These are phyloP conservation scores for Rhizopogon salebrosus DNA, from an alignment of 768 basidiomycete genomes.

Conservation along the genomic window DNA sequence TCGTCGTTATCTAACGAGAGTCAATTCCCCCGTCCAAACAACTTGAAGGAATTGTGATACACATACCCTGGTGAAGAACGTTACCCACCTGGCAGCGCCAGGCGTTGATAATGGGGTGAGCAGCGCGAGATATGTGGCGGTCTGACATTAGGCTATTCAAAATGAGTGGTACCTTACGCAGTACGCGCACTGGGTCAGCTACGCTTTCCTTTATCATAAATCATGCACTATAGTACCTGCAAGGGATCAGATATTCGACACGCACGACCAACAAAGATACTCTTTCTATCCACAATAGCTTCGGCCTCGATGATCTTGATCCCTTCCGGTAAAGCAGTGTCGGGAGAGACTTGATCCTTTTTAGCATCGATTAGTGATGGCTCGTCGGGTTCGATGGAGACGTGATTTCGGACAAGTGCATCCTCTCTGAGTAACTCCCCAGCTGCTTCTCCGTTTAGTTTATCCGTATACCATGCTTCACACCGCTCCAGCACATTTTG, in stretches of 20 bases:
- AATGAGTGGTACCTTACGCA: slow-evolving; percentile 57
- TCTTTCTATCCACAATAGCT: slow-evolving; percentile 82
- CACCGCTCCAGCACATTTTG: slow-evolving; percentile 69
- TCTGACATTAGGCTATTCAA: slow-evolving; percentile 67
- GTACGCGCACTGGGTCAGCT: background rate
- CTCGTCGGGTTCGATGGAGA: slow-evolving; percentile 5
- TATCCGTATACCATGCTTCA: slow-evolving; percentile 67
- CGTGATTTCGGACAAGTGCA: slow-evolving; percentile 18
- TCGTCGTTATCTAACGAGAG: slow-evolving; percentile 78
- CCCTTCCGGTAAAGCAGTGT: slow-evolving; percentile 45
- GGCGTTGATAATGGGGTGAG: slow-evolving; percentile 78
- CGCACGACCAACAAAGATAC: slow-evolving; percentile 80
- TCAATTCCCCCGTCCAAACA: background rate
- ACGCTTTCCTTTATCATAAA: slow-evolving; percentile 11
- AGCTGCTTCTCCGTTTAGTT: slow-evolving; percentile 47
- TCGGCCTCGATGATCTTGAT: slow-evolving; percentile 69
- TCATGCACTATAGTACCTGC: slow-evolving; percentile 48
- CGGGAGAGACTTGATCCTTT: slow-evolving; percentile 2
- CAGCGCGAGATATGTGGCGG: slow-evolving; percentile 64
- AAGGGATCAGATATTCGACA: slow-evolving; percentile 74
- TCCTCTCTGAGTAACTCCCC: slow-evolving; percentile 57
- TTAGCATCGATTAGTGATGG: background rate
- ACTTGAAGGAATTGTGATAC: background rate
- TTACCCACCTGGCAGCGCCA: slow-evolving; percentile 71
- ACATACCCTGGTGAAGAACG: slow-evolving; percentile 69